These are phyloP conservation scores for barley (Hordeum vulgare) DNA, from an alignment of 176 grass and related monocot species.

Conservation along the genomic window DNA sequence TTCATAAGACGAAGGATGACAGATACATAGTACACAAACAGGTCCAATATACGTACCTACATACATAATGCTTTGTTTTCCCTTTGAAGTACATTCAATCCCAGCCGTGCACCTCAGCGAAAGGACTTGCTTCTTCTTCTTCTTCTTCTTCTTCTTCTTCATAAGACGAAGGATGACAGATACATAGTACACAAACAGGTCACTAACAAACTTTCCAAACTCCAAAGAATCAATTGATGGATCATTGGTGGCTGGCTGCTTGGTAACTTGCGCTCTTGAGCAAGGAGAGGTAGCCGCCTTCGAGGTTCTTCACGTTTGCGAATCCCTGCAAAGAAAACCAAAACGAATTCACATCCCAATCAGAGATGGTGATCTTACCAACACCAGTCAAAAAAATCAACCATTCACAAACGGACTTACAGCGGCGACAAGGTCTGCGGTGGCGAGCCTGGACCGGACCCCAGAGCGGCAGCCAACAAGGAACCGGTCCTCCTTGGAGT, in stretches of 20 bases:
- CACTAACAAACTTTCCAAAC: too few relatives aligned
- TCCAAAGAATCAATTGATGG: too few relatives aligned
- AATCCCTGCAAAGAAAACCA: slow-evolving; percentile 19
- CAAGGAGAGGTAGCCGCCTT: slow-evolving; percentile 41
- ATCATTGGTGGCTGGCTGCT: background rate
- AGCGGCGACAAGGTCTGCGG: slow-evolving; percentile 15
- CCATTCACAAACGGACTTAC: background rate
- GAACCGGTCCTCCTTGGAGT: background rate
- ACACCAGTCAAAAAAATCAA: background rate
- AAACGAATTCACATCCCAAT: background rate
- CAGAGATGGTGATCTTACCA: background rate
- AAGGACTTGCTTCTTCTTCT: too few relatives aligned
- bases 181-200: too few relatives aligned
- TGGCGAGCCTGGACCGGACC: slow-evolving; percentile 34
- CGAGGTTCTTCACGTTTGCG: slow-evolving; percentile 23
- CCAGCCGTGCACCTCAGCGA: too few relatives aligned
- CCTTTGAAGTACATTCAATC: too few relatives aligned
- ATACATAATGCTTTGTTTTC: too few relatives aligned
- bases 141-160: too few relatives aligned
- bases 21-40: too few relatives aligned
- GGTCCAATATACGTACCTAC: too few relatives aligned
- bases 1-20: too few relatives aligned
- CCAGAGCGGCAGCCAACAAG: slow-evolving; percentile 39
- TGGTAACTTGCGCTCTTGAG: background rate
- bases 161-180: too few relatives aligned